Percentiles rank a stretch among this genome's conserved stretches.
Conservation (phyloP, 73 alveolate species). For the Paramecium primaurelia region DNA sequence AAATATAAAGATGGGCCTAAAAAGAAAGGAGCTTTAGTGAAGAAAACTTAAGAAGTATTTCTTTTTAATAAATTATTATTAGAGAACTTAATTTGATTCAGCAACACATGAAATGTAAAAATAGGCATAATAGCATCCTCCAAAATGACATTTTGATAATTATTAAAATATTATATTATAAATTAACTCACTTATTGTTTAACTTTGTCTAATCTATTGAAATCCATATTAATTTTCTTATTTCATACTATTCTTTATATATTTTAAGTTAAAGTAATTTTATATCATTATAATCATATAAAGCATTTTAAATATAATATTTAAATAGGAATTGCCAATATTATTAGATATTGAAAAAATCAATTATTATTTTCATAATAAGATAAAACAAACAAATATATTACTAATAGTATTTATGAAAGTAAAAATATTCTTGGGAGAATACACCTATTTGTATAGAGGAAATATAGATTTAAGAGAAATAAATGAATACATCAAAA, state of each 20-base stretch:
- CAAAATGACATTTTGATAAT: not conserved
- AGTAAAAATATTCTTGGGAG: not conserved
- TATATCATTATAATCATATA: not conserved
- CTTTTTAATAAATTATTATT: not conserved
- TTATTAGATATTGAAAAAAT: not conserved
- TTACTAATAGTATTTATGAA: not conserved
- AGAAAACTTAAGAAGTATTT: not conserved
- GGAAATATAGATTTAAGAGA: not conserved
- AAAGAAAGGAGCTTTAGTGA: not conserved
- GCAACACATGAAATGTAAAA: constrained; percentile 28
- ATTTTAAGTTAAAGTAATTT: not conserved
- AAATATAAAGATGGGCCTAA: constrained; percentile 30
- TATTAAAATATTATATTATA: not conserved
- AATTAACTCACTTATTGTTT: not conserved
- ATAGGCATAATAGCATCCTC: not conserved
- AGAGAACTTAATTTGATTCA: constrained; percentile 14
- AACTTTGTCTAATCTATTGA: not conserved
- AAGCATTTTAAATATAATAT: not conserved
- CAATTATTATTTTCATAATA: not conserved
- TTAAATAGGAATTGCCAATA: not conserved
- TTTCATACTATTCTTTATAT: not conserved
- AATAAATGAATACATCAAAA: not conserved
- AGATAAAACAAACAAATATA: not conserved
- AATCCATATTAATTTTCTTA: not conserved
- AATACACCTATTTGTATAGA: not conserved